Conservation (phyloP, 1,284 basidiomycete genomes). For the Rhodotorula sp. region DNA sequence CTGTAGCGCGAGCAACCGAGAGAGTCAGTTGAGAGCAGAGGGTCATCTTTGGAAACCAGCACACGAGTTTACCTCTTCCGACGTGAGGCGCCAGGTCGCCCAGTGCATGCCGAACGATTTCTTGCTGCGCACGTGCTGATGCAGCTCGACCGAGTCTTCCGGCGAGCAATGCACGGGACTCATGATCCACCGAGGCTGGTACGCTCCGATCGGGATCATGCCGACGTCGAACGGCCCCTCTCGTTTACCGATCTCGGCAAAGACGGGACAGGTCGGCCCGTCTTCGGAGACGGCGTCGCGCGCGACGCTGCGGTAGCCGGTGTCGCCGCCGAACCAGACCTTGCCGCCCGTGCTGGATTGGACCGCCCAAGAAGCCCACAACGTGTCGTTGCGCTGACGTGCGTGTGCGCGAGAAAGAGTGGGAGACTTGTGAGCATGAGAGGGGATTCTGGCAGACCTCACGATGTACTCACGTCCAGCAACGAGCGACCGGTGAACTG, state of each 20-base stretch:
- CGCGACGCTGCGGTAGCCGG: constrained; percentile 54
- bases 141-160: constrained; percentile 58
- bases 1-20: neutral
- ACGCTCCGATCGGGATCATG: constrained; percentile 56
- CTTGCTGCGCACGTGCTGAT: constrained; percentile 59
- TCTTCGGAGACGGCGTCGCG: constrained; percentile 52
- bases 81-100: constrained; percentile 54
- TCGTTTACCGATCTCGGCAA: constrained; percentile 63
- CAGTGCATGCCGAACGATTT: constrained; percentile 54
- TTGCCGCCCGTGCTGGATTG: constrained; percentile 47
- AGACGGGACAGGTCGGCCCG: constrained; percentile 65
- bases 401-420: constrained; percentile 47
- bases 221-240: constrained; percentile 62
- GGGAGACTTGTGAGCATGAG: no score
- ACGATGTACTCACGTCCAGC: constrained; percentile 1
- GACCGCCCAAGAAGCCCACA: constrained; percentile 65
- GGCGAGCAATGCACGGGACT: constrained; percentile 50
- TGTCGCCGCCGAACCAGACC: constrained; percentile 70
- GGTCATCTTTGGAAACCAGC: no score
- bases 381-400: constrained; percentile 58
- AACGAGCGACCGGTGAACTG: constrained; percentile 20
- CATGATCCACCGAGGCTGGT: constrained; percentile 61
- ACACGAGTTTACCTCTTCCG: neutral
- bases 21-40: no score
- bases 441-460: neutral